Conservation (phyloP, 768 basidiomycete genomes). For the Infundibulicybe gibba region DNA sequence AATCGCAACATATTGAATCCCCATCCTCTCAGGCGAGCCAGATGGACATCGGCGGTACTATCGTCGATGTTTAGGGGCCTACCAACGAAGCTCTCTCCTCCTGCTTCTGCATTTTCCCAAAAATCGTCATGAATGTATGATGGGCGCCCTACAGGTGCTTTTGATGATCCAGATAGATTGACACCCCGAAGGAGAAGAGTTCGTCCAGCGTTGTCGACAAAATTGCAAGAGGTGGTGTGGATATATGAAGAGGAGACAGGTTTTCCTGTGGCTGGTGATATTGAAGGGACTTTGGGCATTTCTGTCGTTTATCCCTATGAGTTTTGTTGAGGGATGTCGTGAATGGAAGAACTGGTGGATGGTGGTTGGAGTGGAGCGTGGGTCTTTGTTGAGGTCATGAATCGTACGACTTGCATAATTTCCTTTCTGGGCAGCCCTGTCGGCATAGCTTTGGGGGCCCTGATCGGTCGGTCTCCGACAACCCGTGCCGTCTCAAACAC, state of each 20-base stretch:
- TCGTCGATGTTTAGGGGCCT: slow-evolving; percentile 84
- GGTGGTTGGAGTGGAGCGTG: too few species aligned
- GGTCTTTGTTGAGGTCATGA: too few species aligned
- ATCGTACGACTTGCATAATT: too few species aligned
- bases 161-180: slow-evolving; percentile 87
- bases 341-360: too few species aligned
- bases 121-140: slow-evolving; percentile 70
- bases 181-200: slow-evolving; percentile 89
- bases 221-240: slow-evolving; percentile 64
- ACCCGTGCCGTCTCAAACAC: too few species aligned
- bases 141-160: slow-evolving; percentile 72
- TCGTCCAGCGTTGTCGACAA: slow-evolving; percentile 73
- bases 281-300: slow-evolving; percentile 55
- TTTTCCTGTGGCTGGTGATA: slow-evolving; percentile 55
- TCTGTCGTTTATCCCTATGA: background rate
- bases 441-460: too few species aligned
- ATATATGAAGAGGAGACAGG: slow-evolving; percentile 47
- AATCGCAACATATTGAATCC: slow-evolving; percentile 88
- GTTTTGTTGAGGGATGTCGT: too few species aligned
- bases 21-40: slow-evolving; percentile 85
- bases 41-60: slow-evolving; percentile 80
- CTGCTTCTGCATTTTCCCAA: slow-evolving; percentile 75
- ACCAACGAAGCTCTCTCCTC: slow-evolving; percentile 68
- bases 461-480: too few species aligned
- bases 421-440: too few species aligned